A percentile compares a stretch with the other conserved stretches of the same genome.
phyloP scores from a whole-genome alignment of 108 stramenopile species.

The Schizochytrium sp. region DNA sequence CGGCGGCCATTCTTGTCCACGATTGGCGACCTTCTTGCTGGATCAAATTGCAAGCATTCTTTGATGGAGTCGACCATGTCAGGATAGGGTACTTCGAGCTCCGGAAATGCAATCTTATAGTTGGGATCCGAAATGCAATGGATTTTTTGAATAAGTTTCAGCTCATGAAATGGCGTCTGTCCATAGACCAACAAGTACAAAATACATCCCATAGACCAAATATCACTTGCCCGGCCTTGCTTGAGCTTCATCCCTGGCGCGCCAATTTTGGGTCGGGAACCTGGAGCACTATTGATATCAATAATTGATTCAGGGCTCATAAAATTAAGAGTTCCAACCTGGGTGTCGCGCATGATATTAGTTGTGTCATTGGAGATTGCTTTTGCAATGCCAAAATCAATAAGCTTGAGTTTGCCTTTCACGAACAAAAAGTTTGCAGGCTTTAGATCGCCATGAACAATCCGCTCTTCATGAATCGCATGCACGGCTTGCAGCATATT shows the following conservation, averaged over 20 bases:
- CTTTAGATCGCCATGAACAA: slow-evolving; percentile 96
- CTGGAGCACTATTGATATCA: slow-evolving; percentile 77
- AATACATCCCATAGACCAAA: slow-evolving; percentile 96
- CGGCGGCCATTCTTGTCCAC: background rate
- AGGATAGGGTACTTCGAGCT: background rate
- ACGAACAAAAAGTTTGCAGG: slow-evolving; percentile 83
- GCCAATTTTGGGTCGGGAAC: slow-evolving; percentile 66
- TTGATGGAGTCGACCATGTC: slow-evolving; percentile 25
- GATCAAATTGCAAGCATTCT: slow-evolving; percentile 62
- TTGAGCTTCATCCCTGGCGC: slow-evolving; percentile 71
- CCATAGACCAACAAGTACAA: slow-evolving; percentile 97
- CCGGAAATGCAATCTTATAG: slow-evolving; percentile 83
- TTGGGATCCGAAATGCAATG: slow-evolving; percentile 91
- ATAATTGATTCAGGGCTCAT: slow-evolving; percentile 97
- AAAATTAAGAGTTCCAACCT: slow-evolving; percentile 98
- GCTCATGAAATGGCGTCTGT: slow-evolving; percentile 89
- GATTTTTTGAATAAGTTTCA: slow-evolving; percentile 93
- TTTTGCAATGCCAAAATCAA: slow-evolving; percentile 99
- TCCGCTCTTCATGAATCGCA: slow-evolving; percentile 94
- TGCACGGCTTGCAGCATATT: slow-evolving; percentile 98
- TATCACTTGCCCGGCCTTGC: slow-evolving; percentile 78
- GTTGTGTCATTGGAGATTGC: slow-evolving; percentile 94
- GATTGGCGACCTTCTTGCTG: slow-evolving; percentile 53
- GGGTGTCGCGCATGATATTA: slow-evolving; percentile 95
- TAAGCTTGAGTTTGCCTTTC: slow-evolving; percentile 93